These are phyloP conservation scores for Cairneyella variabilis DNA, from an alignment of 495 filamentous ascomycete species.

Conservation along the genomic window DNA sequence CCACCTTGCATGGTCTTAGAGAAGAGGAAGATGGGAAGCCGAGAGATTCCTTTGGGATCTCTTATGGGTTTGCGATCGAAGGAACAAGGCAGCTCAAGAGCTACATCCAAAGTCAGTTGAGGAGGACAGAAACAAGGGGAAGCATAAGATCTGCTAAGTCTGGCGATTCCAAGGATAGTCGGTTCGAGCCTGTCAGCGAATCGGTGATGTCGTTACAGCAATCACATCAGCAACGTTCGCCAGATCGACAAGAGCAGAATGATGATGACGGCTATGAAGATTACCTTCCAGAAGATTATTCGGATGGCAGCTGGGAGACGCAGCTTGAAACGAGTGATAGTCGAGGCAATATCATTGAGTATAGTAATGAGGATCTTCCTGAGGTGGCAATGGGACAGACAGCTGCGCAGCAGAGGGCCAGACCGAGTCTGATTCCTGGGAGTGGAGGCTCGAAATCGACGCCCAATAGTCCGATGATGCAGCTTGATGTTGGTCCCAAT, in stretches of 20 bases:
- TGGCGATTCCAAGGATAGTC: slow-evolving; percentile 10
- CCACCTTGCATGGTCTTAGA: not conserved
- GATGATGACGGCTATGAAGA: slow-evolving; percentile 8
- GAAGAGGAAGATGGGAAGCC: not conserved
- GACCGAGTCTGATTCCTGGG: not conserved
- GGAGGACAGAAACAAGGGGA: not conserved
- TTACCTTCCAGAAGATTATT: slow-evolving; percentile 1
- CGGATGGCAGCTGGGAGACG: slow-evolving; percentile 22
- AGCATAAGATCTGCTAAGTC: slow-evolving; percentile 13
- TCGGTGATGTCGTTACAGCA: slow-evolving; percentile 1
- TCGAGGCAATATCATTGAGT: slow-evolving; percentile 5
- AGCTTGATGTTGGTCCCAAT: slow-evolving; percentile 7
- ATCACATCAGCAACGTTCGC: not conserved
- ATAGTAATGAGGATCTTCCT: not conserved
- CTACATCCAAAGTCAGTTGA: slow-evolving; percentile 13
- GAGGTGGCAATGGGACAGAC: not conserved
- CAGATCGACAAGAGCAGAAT: not conserved
- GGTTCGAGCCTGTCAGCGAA: slow-evolving; percentile 15
- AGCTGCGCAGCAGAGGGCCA: not conserved
- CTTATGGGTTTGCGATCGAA: slow-evolving; percentile 16
- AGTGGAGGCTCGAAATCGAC: not conserved
- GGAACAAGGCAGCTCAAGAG: slow-evolving; percentile 19
- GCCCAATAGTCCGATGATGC: not conserved
- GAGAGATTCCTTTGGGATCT: slow-evolving; percentile 15
- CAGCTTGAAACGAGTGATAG: slow-evolving; percentile 2